Percentiles rank a stretch among this genome's conserved stretches.
These are phyloP conservation scores for Fusarium ambrosium DNA, from an alignment of 2,329 filamentous ascomycete genomes.

Conservation along the genomic window DNA sequence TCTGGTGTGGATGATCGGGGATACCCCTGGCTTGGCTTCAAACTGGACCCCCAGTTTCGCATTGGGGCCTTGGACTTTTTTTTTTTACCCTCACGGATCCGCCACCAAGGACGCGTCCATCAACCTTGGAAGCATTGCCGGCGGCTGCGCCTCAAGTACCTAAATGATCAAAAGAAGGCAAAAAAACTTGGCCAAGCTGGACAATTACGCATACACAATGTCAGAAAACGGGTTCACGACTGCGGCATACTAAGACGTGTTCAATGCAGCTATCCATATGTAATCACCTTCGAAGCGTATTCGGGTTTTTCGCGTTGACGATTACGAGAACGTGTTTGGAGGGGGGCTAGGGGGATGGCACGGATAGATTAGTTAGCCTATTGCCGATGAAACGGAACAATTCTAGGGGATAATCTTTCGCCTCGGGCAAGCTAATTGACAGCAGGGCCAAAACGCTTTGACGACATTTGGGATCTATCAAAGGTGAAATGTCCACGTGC, in stretches of 20 bases:
- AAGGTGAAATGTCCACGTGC: neutral
- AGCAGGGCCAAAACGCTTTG: neutral
- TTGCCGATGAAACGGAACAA: conserved; percentile 2
- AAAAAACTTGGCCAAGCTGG: conserved; percentile 15
- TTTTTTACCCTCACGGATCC: conserved; percentile 1
- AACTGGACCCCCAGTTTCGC: neutral
- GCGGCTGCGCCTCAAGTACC: conserved; percentile 17
- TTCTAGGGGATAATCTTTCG: conserved; percentile 6
- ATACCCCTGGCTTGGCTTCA: conserved; percentile 10
- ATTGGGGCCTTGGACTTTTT: neutral
- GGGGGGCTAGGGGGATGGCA: neutral
- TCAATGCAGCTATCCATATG: neutral
- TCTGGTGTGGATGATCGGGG: conserved; percentile 36
- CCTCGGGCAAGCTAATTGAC: neutral
- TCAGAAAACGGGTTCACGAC: neutral
- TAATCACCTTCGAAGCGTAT: conserved; percentile 17
- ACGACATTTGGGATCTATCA: conserved; percentile 4
- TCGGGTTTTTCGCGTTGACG: conserved; percentile 33
- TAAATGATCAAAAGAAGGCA: neutral
- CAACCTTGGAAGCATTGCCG: neutral
- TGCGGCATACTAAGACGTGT: neutral
- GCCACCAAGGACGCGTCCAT: conserved; percentile 30
- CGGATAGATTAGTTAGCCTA: neutral
- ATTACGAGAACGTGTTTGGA: conserved; percentile 27
- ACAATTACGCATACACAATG: conserved; percentile 5